Base-by-base conservation (phyloP, 2,329 filamentous ascomycete species). In the Aureobasidium namibiae region DNA sequence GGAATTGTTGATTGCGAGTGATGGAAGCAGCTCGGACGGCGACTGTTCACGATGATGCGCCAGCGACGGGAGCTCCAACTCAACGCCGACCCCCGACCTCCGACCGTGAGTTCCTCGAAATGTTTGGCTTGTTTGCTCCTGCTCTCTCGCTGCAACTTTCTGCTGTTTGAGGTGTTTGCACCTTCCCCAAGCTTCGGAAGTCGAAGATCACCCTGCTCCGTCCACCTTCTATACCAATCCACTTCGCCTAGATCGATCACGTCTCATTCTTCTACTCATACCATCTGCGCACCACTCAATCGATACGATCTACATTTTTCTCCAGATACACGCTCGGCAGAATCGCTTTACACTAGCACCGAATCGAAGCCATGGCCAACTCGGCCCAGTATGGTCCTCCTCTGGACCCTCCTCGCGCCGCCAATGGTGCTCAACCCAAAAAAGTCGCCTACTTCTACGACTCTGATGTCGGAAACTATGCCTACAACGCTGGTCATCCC, bases 361-460 rank as follows among this genome's bases (percentile, higher is more conserved):
- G 6, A 49, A n/a, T 45, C 56, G 59, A 65, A 64, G 72, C 60
- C 41, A 83, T 84, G 81, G 74, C 80, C 24, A 57, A 46, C 63
- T 73, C 71, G 38, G 57, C 44, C 62, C 72, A 76, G 48, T 77
- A 75, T 69, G 36, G 65, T 36, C 79, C 74, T 65, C 83, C 78
- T 61, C 74, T 83, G 64, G 84, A 82, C 69, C 72, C 75, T 65
- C 75, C 75, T 63, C 76, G 74, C 61, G 66, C 73, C 26, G 81
- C 82, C 72, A 78, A 78, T 56, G 69, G 76, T 46, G 76, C 75
- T 26, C 76, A 78, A 66, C 81, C 82, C 71, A 95, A 94, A 76
- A 90, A 92, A 71, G 90, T 97, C 61, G 92, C 92, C 59, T 97
- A 97, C 77, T 97, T 97, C 75, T 97, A 97, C 81, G 92, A 97